Conservation (phyloP, 768 basidiomycete genomes). For the Russula compacta region DNA sequence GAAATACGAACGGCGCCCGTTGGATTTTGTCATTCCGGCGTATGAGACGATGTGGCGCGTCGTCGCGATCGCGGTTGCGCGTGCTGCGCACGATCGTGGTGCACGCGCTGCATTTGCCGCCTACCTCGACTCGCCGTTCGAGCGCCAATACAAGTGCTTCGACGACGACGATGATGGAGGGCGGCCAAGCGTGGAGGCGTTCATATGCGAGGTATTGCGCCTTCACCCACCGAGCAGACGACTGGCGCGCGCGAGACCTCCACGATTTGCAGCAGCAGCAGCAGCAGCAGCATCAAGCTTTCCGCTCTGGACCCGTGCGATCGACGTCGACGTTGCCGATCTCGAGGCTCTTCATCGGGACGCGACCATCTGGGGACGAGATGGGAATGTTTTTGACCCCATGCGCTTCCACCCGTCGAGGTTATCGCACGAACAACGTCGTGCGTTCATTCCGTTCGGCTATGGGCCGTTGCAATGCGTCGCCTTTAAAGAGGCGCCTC, state of each 20-base stretch:
- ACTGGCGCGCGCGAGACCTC: background rate
- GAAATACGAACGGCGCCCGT: background rate
- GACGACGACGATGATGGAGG: background rate
- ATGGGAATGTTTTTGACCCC: background rate
- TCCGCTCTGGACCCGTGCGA: background rate
- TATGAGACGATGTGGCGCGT: background rate
- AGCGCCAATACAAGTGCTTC: background rate
- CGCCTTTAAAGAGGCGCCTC: background rate
- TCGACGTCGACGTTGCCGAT: background rate
- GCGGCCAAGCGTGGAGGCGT: background rate
- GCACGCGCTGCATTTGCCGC: background rate
- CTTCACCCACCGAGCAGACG: background rate
- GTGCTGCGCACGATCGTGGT: background rate
- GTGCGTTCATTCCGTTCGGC: background rate
- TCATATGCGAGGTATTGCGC: background rate
- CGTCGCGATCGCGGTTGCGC: background rate
- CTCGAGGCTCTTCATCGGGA: background rate
- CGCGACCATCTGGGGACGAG: background rate
- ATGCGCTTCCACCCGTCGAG: background rate
- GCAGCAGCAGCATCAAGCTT: background rate
- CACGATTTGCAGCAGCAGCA: background rate
- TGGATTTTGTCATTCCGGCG: background rate
- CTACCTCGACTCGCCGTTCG: background rate
- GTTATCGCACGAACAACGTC: background rate
- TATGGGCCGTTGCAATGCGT: background rate